A percentile compares a stretch with the other conserved stretches of the same genome.
phyloP scores from a whole-genome alignment of 2,329 filamentous ascomycete species.

The Fusarium illudens region DNA sequence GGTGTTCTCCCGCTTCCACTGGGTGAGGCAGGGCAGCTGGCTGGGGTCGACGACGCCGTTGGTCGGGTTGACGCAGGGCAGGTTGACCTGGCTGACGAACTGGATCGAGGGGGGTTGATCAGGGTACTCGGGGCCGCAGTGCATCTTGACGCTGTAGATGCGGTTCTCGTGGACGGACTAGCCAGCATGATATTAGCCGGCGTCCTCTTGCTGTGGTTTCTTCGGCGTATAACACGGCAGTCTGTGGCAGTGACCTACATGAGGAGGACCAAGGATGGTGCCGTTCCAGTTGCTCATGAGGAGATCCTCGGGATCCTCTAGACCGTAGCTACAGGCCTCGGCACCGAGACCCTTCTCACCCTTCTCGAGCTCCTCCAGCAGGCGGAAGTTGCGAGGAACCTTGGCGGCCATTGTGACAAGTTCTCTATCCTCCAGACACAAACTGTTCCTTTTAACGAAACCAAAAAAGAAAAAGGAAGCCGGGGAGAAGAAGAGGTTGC shows the following conservation, averaged over 20 bases:
- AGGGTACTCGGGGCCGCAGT: conserved; percentile 90
- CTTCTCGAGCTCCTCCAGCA: conserved; percentile 98
- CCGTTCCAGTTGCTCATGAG: conserved; percentile 99
- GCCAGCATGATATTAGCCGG: conserved; percentile 14
- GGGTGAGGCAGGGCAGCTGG: conserved; percentile 83
- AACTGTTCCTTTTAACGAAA: background rate
- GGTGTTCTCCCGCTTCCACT: conserved; percentile 92
- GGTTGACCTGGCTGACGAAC: conserved; percentile 93
- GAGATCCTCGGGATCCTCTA: conserved; percentile 92
- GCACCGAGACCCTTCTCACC: conserved; percentile 97
- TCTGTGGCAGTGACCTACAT: conserved; percentile 67
- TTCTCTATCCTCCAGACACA: background rate
- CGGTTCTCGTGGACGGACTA: conserved; percentile 97
- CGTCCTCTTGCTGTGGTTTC: background rate
- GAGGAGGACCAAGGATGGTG: conserved; percentile 94
- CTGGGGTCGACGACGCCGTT: conserved; percentile 86
- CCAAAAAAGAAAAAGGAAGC: background rate
- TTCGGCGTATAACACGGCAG: background rate
- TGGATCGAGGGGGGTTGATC: conserved; percentile 88
- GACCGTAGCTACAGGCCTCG: conserved; percentile 96
- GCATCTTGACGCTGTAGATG: conserved; percentile 97
- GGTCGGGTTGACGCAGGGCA: conserved; percentile 87
- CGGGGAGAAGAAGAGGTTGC: conserved; percentile 6
- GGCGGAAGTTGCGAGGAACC: conserved; percentile 93
- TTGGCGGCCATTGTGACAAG: conserved; percentile 56